phyloP scores from a whole-genome alignment of 1,139 yeast genomes.

The Yamadazyma spencermartinsiae region DNA sequence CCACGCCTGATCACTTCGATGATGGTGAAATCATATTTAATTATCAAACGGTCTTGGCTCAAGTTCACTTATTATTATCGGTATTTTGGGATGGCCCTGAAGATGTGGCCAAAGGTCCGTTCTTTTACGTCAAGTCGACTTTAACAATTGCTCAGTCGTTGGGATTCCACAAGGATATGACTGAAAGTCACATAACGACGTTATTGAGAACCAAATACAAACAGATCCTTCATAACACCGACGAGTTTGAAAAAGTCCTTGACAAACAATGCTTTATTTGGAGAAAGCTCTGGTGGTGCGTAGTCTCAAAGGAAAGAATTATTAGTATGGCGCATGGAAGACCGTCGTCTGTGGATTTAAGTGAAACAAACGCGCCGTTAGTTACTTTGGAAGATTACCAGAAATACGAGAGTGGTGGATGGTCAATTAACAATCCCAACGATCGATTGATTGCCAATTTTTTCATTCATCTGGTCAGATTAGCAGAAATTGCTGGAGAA shows the following conservation, averaged over 20 bases:
- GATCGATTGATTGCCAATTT: conserved; percentile 45
- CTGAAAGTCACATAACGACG: conserved; percentile 21
- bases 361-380: conserved; percentile 75
- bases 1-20: conserved; percentile 5
- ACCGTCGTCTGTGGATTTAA: conserved; percentile 64
- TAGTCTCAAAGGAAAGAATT: conserved; percentile 65
- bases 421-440: conserved; percentile 45
- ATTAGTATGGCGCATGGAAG: conserved; percentile 74
- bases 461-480: conserved; percentile 60
- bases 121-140: conserved; percentile 73
- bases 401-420: conserved; percentile 49
- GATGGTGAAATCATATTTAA: conserved; percentile 15
- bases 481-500: conserved; percentile 70
- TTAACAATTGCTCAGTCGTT: conserved; percentile 70
- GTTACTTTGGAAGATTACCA: conserved; percentile 59
- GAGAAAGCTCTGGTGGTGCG: conserved; percentile 75
- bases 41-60: conserved; percentile 55
- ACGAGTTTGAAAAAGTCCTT: conserved; percentile 16
- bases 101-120: conserved; percentile 66
- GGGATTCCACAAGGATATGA: conserved; percentile 62
- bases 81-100: conserved; percentile 80
- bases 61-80: conserved; percentile 60
- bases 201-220: conserved; percentile 15
- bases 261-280: conserved; percentile 52
- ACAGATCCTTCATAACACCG: conserved; percentile 11